A percentile compares a stretch with the other conserved stretches of the same genome.
These are phyloP conservation scores for Panicum miliaceum DNA, from an alignment of 176 grass and related monocot species.

Conservation along the genomic window DNA sequence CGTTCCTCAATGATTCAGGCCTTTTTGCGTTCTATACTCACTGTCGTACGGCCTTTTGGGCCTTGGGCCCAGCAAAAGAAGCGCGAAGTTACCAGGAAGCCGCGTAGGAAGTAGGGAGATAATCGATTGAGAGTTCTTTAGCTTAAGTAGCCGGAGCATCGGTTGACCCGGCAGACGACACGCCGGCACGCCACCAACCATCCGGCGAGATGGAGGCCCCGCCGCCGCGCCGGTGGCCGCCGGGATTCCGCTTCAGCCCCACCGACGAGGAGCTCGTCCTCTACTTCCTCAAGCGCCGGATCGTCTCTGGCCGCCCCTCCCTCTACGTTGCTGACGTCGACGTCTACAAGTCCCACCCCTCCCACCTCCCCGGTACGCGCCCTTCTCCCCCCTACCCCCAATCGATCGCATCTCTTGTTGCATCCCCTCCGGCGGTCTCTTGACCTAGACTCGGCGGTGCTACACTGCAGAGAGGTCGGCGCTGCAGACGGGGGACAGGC, in stretches of 20 bases:
- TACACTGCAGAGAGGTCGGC: slow-evolving; percentile 75
- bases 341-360: slow-evolving; percentile 94
- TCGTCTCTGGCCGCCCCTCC: slow-evolving; percentile 54
- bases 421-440: neutral
- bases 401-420: neutral
- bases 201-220: slow-evolving; percentile 34
- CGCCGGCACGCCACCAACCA: slow-evolving; percentile 14
- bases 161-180: slow-evolving; percentile 44
- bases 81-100: slow-evolving; percentile 44
- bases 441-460: neutral
- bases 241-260: slow-evolving; percentile 97
- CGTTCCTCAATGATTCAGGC: neutral
- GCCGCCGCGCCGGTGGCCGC: slow-evolving; percentile 63
- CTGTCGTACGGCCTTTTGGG: neutral
- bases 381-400: neutral
- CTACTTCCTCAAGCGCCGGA: slow-evolving; percentile 97
- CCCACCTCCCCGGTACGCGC: slow-evolving; percentile 81
- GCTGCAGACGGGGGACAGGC: slow-evolving; percentile 82
- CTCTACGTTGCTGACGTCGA: slow-evolving; percentile 80
- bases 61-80: neutral
- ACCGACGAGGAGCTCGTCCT: slow-evolving; percentile 96
- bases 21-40: too few species aligned
- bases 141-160: slow-evolving; percentile 12
- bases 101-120: too few species aligned
- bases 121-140: neutral